phyloP scores from a whole-genome alignment of 345 rosid genomes.

The Linum usitatissimum region DNA sequence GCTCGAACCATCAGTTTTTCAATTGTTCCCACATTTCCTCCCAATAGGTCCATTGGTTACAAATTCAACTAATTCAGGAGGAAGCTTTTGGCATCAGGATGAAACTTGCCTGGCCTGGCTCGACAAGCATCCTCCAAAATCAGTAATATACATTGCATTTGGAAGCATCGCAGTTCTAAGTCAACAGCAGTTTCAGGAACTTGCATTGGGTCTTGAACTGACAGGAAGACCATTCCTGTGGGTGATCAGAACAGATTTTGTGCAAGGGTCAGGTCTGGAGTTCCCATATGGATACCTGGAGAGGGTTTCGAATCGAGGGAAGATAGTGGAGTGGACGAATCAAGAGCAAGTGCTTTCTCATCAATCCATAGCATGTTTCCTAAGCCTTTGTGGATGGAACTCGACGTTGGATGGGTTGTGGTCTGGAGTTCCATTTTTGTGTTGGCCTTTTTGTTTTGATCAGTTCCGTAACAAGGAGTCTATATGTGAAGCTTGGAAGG shows the following conservation, averaged over 20 bases:
- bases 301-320: conserved; percentile 23
- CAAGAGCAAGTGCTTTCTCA: conserved; percentile 40
- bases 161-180: conserved; percentile 34
- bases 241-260: conserved; percentile 30
- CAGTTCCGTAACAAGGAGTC: conserved; percentile 33
- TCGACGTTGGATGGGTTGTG: conserved; percentile 38
- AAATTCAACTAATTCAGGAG: conserved; percentile 22
- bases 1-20: conserved; percentile 36
- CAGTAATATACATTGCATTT: conserved; percentile 52
- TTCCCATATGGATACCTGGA: conserved; percentile 15
- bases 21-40: conserved; percentile 15
- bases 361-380: conserved; percentile 32
- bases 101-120: conserved; percentile 45
- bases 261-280: not conserved
- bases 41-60: conserved; percentile 60
- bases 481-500: conserved; percentile 33
- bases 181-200: conserved; percentile 26
- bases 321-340: too few relatives aligned
- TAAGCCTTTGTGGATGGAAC: conserved; percentile 58
- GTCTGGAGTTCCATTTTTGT: conserved; percentile 47
- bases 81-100: conserved; percentile 28
- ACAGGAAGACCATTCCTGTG: conserved; percentile 34
- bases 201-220: conserved; percentile 33
- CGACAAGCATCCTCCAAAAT: conserved; percentile 30
- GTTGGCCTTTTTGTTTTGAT: conserved; percentile 39